Conservation (phyloP, 2,329 filamentous ascomycete species). For the Diaporthe sp. region DNA sequence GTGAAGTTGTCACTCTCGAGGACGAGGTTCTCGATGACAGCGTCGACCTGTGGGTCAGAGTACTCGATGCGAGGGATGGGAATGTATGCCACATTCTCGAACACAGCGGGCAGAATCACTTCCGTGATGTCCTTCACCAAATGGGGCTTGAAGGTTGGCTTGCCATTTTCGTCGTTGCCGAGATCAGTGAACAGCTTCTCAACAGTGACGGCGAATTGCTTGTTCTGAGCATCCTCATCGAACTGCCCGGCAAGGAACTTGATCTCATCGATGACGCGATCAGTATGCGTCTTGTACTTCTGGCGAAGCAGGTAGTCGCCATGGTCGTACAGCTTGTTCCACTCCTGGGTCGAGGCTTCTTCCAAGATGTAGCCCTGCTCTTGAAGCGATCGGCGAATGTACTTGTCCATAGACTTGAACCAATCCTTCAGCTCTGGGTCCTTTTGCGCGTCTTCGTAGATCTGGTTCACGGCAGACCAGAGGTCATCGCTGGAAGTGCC, state of each 20-base stretch:
- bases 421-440: slow-evolving; percentile 90
- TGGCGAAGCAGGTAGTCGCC: slow-evolving; percentile 89
- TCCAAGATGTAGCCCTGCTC: slow-evolving; percentile 93
- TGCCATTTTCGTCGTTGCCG: slow-evolving; percentile 88
- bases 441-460: slow-evolving; percentile 88
- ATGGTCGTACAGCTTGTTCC: slow-evolving; percentile 86
- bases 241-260: slow-evolving; percentile 93
- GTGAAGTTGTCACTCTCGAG: slow-evolving; percentile 97
- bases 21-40: slow-evolving; percentile 92
- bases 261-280: slow-evolving; percentile 88
- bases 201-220: slow-evolving; percentile 79
- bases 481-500: slow-evolving; percentile 90
- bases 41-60: slow-evolving; percentile 85
- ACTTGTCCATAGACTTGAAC: slow-evolving; percentile 85
- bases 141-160: slow-evolving; percentile 91
- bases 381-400: slow-evolving; percentile 85
- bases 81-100: slow-evolving; percentile 90
- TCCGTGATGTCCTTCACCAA: slow-evolving; percentile 89
- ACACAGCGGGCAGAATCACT: slow-evolving; percentile 84
- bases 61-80: slow-evolving; percentile 96
- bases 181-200: slow-evolving; percentile 89
- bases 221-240: slow-evolving; percentile 88
- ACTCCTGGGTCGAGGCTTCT: slow-evolving; percentile 82
- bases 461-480: slow-evolving; percentile 84
- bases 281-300: slow-evolving; percentile 87